Evolutionary conservation across 306 rosid species (phyloP), one percentile per base, ranked within the genome.

Genomic region (Hippophae gyantsensis): DNA sequence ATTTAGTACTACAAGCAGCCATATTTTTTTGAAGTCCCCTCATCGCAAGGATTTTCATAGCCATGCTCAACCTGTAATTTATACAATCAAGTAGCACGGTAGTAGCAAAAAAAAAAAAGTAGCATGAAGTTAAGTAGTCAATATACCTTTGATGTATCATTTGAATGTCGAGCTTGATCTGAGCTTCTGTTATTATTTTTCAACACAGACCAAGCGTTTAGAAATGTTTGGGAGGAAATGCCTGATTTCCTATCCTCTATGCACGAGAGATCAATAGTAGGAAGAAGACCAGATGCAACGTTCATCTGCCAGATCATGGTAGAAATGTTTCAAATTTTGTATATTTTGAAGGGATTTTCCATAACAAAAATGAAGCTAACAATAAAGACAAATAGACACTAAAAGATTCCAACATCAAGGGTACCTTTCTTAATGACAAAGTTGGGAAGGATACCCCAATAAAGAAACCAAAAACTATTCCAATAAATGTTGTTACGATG

Each of bases 401-500:
- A 54, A 67, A 43, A 66, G 62, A 47, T 44, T 42, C 3, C 43
- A 18, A 48, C 7, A 48, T 40, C 40, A 32, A 32, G 38, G 42
- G 43, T 59, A 93, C 99, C 99, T 86, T 93, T 27, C 90, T 79
- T 77, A 88, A 73, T 54, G 85, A 86, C 73, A 88, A 77, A 6
- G 82, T 41, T 2, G 96, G 96, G 69, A 86, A 93, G 57, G 99
- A 93, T 45, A 79, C 79, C 61, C 97, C 99, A 54, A 93, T 79
- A 57, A 84, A 84, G 80, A 88, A 88, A 68, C 99, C 97, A 60
- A 93, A 75, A 80, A 82, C 73, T 51, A 86, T 80, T 70, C 97
- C 99, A 54, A 82, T 44, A 74, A 86, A 88, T 59, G 99, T 86
- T 66, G 87, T 82, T 51, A 93, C 73, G 43, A 84, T 74, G 54